Conservation (phyloP, 1,284 basidiomycete species). For the Singerocomus inundabilis region DNA sequence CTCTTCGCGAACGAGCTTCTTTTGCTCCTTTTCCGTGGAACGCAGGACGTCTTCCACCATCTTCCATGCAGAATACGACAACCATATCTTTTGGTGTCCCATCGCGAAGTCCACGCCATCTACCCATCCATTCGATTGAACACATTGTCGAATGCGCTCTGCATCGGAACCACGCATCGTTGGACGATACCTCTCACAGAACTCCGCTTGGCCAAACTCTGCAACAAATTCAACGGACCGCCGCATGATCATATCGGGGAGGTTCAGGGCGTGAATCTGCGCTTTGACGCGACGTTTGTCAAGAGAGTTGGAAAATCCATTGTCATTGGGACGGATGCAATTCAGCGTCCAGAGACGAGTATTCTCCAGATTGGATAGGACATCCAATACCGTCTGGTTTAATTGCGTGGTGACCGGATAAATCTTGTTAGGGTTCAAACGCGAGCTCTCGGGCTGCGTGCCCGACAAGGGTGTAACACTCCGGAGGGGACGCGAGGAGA, state of each 20-base stretch:
- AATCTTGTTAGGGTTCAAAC: constrained; percentile 69
- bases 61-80: constrained; percentile 82
- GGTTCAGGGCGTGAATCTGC: constrained; percentile 73
- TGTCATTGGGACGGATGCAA: constrained; percentile 90
- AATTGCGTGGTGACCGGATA: constrained; percentile 84
- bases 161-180: constrained; percentile 68
- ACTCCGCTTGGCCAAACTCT: constrained; percentile 61
- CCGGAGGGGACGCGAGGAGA: constrained; percentile 69
- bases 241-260: constrained; percentile 73
- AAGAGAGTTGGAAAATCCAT: constrained; percentile 81
- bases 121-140: constrained; percentile 71
- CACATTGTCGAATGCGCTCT: constrained; percentile 72
- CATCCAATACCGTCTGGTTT: constrained; percentile 72
- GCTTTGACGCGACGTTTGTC: constrained; percentile 82
- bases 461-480: constrained; percentile 49
- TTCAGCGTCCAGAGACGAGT: constrained; percentile 76
- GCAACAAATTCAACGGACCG: constrained; percentile 66
- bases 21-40: constrained; percentile 64
- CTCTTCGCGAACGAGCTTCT: constrained; percentile 43
- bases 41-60: constrained; percentile 80
- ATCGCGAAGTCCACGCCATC: constrained; percentile 74
- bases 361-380: constrained; percentile 65
- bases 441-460: constrained; percentile 40
- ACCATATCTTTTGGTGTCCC: constrained; percentile 69
- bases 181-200: constrained; percentile 78